Conservation (phyloP, 176 grass and related monocot species). For the Bonia amplexicaulis region DNA sequence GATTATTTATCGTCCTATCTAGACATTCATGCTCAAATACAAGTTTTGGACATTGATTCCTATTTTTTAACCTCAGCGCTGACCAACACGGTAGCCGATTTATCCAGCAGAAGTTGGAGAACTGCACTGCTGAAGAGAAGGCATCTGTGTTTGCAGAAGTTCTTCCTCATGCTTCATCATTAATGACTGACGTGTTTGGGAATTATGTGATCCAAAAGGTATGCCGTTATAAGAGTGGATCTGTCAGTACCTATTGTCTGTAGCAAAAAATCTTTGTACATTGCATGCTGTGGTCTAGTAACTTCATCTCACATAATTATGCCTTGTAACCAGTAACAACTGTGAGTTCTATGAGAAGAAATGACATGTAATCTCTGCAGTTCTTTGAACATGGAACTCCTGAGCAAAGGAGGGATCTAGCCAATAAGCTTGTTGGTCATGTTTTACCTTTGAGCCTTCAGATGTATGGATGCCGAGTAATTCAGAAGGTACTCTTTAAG, state of each 20-base stretch:
- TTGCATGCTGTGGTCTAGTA: not conserved
- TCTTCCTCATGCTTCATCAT: constrained; percentile 73
- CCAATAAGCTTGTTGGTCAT: constrained; percentile 83
- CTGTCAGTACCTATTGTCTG: not conserved
- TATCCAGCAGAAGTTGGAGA: constrained; percentile 97
- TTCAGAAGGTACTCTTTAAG: constrained; percentile 79
- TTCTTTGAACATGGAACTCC: constrained; percentile 92
- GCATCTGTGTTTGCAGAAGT: constrained; percentile 83
- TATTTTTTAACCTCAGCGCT: constrained; percentile 53
- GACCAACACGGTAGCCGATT: constrained; percentile 99
- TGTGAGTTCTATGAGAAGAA: not conserved
- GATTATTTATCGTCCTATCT: constrained; percentile 9
- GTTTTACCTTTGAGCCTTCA: constrained; percentile 88
- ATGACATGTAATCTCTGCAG: constrained; percentile 41
- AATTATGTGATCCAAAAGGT: constrained; percentile 99
- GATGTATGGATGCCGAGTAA: constrained; percentile 98
- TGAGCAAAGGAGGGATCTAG: constrained; percentile 88
- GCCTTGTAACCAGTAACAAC: constrained; percentile 2
- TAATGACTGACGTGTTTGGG: constrained; percentile 97
- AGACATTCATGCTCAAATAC: not conserved
- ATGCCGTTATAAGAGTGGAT: constrained; percentile 13
- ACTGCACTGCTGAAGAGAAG: constrained; percentile 82
- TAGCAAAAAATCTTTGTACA: not conserved
- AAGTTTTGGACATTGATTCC: constrained; percentile 15
- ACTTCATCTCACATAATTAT: not conserved